phyloP scores from a whole-genome alignment of 140 eudicot species.

The Bidens hawaiensis region DNA sequence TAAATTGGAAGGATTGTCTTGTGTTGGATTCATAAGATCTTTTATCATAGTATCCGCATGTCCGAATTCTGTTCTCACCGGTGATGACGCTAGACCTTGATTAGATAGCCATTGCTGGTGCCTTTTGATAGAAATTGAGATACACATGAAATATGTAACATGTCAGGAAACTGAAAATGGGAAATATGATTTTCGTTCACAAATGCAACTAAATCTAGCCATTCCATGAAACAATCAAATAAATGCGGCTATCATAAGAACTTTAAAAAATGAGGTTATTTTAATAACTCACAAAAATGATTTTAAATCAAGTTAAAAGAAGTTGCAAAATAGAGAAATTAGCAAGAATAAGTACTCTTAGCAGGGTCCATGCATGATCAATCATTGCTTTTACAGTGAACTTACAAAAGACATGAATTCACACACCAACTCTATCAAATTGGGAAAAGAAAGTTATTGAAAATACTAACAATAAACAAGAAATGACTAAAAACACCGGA shows the following conservation, averaged over 20 bases:
- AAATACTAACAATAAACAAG: background rate
- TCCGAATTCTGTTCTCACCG: slow-evolving; percentile 14
- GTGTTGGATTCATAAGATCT: slow-evolving; percentile 19
- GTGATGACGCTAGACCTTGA: slow-evolving; percentile 19
- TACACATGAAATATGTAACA: background rate
- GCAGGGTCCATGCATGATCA: background rate
- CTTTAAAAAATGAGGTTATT: background rate
- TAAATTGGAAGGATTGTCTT: slow-evolving; percentile 15
- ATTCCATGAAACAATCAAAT: background rate
- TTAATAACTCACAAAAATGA: background rate
- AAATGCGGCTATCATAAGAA: background rate
- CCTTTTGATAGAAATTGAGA: slow-evolving; percentile 22
- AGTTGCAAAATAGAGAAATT: background rate
- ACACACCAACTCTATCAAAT: background rate
- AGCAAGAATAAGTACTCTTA: background rate
- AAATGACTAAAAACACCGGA: background rate
- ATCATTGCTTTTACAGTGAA: background rate
- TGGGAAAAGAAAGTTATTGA: background rate
- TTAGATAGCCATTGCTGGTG: slow-evolving; percentile 33
- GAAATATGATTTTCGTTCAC: background rate
- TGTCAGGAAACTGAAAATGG: slow-evolving; percentile 2
- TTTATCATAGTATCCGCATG: slow-evolving; percentile 20
- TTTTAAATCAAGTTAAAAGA: background rate
- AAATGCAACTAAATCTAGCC: background rate
- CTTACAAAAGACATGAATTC: background rate